A percentile compares a stretch with the other conserved stretches of the same genome.
Evolutionary conservation across 2,329 filamentous ascomycete species (phyloP).

Genomic region (Tolypocladium cylindrosporum): DNA sequence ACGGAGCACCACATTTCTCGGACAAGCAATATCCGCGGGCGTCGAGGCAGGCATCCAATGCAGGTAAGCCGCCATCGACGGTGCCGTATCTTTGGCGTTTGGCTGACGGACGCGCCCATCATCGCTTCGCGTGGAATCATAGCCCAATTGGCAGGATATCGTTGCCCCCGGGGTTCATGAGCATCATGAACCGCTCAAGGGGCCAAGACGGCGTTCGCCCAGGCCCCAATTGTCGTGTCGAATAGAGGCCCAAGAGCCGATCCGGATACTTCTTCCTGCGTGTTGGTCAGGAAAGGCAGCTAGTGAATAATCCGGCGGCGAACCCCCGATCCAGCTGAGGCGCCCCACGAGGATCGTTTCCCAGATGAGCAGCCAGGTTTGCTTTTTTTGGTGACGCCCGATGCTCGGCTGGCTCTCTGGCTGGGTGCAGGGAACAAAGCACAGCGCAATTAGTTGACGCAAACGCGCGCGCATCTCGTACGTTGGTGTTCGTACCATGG

Average conservation of each 20-base stretch:
- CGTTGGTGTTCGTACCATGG: background rate
- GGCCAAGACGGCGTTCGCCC: background rate
- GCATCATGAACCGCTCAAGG: background rate
- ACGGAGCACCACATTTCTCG: no score
- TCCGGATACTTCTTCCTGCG: background rate
- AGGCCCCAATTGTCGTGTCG: background rate
- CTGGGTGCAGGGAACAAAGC: background rate
- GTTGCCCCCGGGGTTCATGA: background rate
- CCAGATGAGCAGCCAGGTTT: background rate
- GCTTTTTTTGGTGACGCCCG: background rate
- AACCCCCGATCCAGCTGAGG: background rate
- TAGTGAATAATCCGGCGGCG: background rate
- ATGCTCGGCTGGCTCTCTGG: background rate
- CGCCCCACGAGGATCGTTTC: background rate
- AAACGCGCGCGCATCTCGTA: background rate
- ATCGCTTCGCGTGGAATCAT: no score
- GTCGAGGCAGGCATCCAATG: background rate
- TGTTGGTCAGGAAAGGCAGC: background rate
- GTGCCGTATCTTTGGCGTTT: background rate
- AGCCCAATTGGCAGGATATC: background rate
- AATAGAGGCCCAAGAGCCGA: background rate
- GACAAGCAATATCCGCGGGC: background rate
- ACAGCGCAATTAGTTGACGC: background rate
- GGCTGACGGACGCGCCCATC: background rate
- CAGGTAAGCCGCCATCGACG: background rate